A percentile compares a stretch with the other conserved stretches of the same genome.
Conservation (phyloP, 495 filamentous ascomycete genomes). For the Penicillium pulvis region DNA sequence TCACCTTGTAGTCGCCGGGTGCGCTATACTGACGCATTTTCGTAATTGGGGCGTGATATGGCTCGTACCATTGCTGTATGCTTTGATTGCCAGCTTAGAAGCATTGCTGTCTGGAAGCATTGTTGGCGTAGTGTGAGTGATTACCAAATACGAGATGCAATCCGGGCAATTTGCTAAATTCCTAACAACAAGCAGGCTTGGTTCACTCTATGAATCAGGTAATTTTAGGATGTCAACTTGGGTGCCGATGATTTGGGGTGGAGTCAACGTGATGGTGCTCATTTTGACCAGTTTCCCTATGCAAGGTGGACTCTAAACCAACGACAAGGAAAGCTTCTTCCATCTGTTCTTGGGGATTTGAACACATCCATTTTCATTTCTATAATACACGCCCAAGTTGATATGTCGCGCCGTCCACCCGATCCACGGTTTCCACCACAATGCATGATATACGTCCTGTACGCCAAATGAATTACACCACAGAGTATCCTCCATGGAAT, state of each 20-base stretch:
- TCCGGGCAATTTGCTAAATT: conserved; percentile 1
- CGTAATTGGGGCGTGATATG: conserved; percentile 75
- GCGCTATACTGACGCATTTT: conserved; percentile 70
- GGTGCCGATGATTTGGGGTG: conserved; percentile 94
- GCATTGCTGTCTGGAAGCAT: conserved; percentile 85
- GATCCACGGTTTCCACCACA: conserved; percentile 14
- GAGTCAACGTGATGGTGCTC: conserved; percentile 85
- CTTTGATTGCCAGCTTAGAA: conserved; percentile 74
- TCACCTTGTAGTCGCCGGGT: conserved; percentile 60
- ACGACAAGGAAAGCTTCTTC: neutral
- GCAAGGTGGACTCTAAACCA: conserved; percentile 79
- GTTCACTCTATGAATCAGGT: conserved; percentile 83
- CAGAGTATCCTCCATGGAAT: neutral
- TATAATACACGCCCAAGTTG: conserved; percentile 27
- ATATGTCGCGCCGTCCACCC: conserved; percentile 24
- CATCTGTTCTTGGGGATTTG: conserved; percentile 6
- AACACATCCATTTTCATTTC: conserved; percentile 10
- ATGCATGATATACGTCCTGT: conserved; percentile 27
- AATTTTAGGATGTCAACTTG: conserved; percentile 95
- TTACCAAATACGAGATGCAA: neutral
- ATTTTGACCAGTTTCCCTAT: conserved; percentile 93
- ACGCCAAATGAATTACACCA: conserved; percentile 26
- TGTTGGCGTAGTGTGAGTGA: conserved; percentile 81
- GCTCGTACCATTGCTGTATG: conserved; percentile 74
- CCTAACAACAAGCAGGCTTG: conserved; percentile 60